Evolutionary conservation across 129 eudicot species (phyloP), one percentile per base, ranked within the genome.

Genomic region (Flaveria sonorensis): DNA sequence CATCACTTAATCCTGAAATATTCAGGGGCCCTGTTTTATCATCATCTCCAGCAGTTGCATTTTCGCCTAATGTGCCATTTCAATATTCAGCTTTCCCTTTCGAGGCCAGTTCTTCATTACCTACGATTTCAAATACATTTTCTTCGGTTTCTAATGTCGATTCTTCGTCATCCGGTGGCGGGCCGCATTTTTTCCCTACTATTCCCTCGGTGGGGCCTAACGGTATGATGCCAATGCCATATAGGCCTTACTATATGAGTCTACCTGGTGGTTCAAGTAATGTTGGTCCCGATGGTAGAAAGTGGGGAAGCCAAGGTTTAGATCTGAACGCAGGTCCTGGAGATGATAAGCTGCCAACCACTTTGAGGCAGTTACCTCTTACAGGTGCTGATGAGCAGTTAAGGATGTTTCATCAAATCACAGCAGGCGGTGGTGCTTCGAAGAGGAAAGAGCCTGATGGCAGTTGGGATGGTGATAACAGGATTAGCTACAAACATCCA

Each of bases 401-500:
- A 9, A 87, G 84, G 82, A 82, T 85, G 84, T 88, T 59, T 75
- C 79, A 79, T 45, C 83, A 79, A 53, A 72, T 79, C 26, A 76
- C 87, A 36, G 82, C 85, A 2, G 89, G 90, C 56, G 81, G 89
- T 43, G 20, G 72, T 79, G 69, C 69, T 77, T 50, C 89, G 80
- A 94, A 89, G 77, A 85, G 98, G 75, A 91, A 85, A 83, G 98
- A 94, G 77, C 97, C 93, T 0, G 98, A 94, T 12, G 87, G 93
- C 40, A 92, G 97, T 9, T 84, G 90, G 88, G 91, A 85, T 8
- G 84, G 76, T 47, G 98, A 89, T 67, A 86, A 89, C 63, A 86
- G 81, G 74, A 60, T 89, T 72, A 87, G 83, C 84, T 83, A 71
- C 83, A 94, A 86, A 84, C 74, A 86, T 63, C 79, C 95, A 47